Evolutionary conservation across 2,329 filamentous ascomycete species (phyloP).

Genomic region (Microdochium bolleyi): DNA sequence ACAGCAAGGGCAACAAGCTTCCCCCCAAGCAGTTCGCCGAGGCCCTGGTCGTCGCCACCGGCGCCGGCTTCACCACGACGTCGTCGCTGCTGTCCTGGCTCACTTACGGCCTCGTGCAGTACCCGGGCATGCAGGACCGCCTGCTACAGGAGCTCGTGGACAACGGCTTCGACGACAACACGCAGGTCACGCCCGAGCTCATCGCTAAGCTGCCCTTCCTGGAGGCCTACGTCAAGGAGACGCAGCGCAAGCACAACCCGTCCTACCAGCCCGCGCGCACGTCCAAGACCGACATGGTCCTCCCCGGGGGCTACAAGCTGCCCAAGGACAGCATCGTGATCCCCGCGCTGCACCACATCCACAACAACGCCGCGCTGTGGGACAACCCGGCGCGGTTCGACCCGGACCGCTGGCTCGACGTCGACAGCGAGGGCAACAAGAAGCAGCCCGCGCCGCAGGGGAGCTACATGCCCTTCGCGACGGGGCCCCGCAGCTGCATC

Average conservation of each 20-base stretch:
- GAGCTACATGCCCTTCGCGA: conserved; percentile 50
- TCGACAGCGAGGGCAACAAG: conserved; percentile 40
- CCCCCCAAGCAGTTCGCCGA: neutral
- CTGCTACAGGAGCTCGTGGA: conserved; percentile 51
- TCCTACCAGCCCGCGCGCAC: conserved; percentile 54
- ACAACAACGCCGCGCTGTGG: conserved; percentile 48
- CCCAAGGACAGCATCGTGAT: conserved; percentile 45
- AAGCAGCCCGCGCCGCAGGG: conserved; percentile 28
- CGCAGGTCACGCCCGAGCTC: conserved; percentile 35
- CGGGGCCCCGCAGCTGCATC: conserved; percentile 50
- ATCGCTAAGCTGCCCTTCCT: conserved; percentile 40
- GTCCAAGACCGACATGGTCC: conserved; percentile 43
- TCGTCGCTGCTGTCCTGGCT: conserved; percentile 51
- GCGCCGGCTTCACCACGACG: conserved; percentile 53
- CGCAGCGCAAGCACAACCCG: conserved; percentile 50
- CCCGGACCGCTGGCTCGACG: conserved; percentile 51
- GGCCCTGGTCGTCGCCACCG: conserved; percentile 26
- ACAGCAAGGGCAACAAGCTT: conserved; percentile 39
- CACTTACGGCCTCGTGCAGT: conserved; percentile 42
- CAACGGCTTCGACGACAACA: conserved; percentile 32
- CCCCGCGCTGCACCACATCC: conserved; percentile 40
- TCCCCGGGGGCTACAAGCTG: conserved; percentile 51
- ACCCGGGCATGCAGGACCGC: conserved; percentile 46
- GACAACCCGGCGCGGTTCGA: conserved; percentile 49
- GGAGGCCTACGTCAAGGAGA: conserved; percentile 54